Conservation (phyloP, 306 rosid species). For the Hylodesmum podocarpum region DNA sequence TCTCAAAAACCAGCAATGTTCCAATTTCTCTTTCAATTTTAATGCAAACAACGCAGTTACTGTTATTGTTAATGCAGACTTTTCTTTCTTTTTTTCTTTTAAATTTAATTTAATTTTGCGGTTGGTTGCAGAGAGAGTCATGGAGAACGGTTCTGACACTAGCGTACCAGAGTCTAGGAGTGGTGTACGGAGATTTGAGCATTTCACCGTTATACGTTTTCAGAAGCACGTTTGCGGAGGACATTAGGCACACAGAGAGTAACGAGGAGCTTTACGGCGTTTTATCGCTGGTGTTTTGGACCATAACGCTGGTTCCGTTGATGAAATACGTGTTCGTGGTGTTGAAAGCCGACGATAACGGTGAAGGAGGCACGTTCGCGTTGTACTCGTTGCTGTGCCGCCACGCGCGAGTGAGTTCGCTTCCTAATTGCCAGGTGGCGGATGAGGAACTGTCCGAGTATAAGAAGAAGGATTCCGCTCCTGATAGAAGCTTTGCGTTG, state of each 20-base stretch:
- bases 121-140: conserved; percentile 59
- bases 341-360: conserved; percentile 88
- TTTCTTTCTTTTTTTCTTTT: neutral
- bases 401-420: conserved; percentile 68
- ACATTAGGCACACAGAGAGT: conserved; percentile 53
- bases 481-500: conserved; percentile 41
- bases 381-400: conserved; percentile 87
- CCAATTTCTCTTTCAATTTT: conserved; percentile 17
- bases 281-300: conserved; percentile 91
- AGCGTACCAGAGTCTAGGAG: conserved; percentile 96
- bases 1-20: conserved; percentile 22
- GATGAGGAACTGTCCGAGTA: conserved; percentile 76
- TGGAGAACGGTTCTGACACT: conserved; percentile 77
- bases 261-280: conserved; percentile 88
- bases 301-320: conserved; percentile 76
- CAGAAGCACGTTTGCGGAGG: conserved; percentile 77
- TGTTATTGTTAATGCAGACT: conserved; percentile 21
- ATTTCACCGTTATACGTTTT: conserved; percentile 88
- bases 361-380: conserved; percentile 98
- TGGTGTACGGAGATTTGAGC: conserved; percentile 96
- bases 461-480: conserved; percentile 46
- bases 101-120: neutral
- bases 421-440: conserved; percentile 72
- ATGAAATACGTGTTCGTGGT: conserved; percentile 87
- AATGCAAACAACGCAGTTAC: conserved; percentile 18